A percentile compares a stretch with the other conserved stretches of the same genome.
phyloP scores from a whole-genome alignment of 768 basidiomycete genomes.

The Boletus barrowsii region DNA sequence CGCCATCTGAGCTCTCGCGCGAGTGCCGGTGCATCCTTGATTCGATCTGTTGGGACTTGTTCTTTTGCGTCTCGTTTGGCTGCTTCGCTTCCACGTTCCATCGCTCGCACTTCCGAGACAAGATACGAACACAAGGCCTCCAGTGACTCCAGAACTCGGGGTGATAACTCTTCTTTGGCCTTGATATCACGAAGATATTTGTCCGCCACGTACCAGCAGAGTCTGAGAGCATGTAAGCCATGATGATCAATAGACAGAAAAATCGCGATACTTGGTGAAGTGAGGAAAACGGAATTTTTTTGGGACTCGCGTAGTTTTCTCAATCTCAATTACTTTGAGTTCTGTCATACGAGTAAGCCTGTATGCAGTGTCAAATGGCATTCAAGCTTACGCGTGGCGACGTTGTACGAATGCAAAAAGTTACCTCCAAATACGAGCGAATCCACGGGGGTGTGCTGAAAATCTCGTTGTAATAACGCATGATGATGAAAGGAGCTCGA shows the following conservation, averaged over 20 bases:
- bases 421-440: slow-evolving; percentile 97
- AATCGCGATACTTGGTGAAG: slow-evolving; percentile 59
- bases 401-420: slow-evolving; percentile 91
- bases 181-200: slow-evolving; percentile 74
- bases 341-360: slow-evolving; percentile 46
- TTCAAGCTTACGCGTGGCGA: slow-evolving; percentile 68
- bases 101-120: slow-evolving; percentile 65
- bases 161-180: slow-evolving; percentile 46
- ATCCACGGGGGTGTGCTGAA: slow-evolving; percentile 84
- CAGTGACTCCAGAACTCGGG: slow-evolving; percentile 70
- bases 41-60: slow-evolving; percentile 73
- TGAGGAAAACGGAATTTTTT: slow-evolving; percentile 88
- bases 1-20: slow-evolving; percentile 89
- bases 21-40: slow-evolving; percentile 77
- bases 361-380: neutral
- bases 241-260: slow-evolving; percentile 12
- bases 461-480: slow-evolving; percentile 1
- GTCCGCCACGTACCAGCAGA: slow-evolving; percentile 90
- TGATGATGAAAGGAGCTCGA: slow-evolving; percentile 5
- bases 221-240: slow-evolving; percentile 39
- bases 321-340: slow-evolving; percentile 84
- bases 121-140: slow-evolving; percentile 73
- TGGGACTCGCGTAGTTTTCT: slow-evolving; percentile 88
- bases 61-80: slow-evolving; percentile 78
- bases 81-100: slow-evolving; percentile 70